phyloP scores from a whole-genome alignment of 768 basidiomycete species.

The Cystobasidium ongulense region DNA sequence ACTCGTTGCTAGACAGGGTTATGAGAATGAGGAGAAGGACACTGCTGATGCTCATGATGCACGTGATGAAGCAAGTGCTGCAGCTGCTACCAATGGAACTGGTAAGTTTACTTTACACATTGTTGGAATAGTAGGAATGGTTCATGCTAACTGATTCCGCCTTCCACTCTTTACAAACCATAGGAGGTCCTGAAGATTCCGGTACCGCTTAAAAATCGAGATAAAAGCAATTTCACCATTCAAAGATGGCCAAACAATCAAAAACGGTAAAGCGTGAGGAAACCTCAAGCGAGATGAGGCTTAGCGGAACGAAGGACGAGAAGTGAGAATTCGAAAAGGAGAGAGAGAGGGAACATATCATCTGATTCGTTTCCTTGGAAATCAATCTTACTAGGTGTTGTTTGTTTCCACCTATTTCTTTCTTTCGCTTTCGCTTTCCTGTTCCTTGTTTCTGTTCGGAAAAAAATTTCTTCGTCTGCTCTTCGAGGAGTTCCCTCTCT shows the following conservation, averaged over 20 bases:
- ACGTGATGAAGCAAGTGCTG: background rate
- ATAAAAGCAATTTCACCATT: background rate
- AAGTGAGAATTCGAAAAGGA: too few species aligned
- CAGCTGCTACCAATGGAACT: background rate
- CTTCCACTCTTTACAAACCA: background rate
- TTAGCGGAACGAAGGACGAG: too few species aligned
- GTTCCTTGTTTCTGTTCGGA: too few species aligned
- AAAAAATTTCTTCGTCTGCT: too few species aligned
- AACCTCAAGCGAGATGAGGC: too few species aligned
- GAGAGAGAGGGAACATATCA: too few species aligned
- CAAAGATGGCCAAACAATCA: background rate
- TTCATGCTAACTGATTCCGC: background rate
- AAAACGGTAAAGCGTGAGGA: too few species aligned
- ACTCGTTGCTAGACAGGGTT: slow-evolving; percentile 24
- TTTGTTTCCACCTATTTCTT: too few species aligned
- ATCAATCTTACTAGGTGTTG: too few species aligned
- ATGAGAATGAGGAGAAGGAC: slow-evolving; percentile 26
- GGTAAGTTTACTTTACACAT: background rate
- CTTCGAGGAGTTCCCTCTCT: too few species aligned
- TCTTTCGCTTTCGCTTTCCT: too few species aligned
- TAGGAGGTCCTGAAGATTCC: background rate
- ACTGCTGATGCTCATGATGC: background rate
- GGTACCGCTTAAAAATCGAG: background rate
- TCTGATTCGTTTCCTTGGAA: too few species aligned
- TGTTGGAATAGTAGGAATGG: background rate